phyloP scores from a whole-genome alignment of 495 filamentous ascomycete genomes.

The Hypoxylon trugodes region DNA sequence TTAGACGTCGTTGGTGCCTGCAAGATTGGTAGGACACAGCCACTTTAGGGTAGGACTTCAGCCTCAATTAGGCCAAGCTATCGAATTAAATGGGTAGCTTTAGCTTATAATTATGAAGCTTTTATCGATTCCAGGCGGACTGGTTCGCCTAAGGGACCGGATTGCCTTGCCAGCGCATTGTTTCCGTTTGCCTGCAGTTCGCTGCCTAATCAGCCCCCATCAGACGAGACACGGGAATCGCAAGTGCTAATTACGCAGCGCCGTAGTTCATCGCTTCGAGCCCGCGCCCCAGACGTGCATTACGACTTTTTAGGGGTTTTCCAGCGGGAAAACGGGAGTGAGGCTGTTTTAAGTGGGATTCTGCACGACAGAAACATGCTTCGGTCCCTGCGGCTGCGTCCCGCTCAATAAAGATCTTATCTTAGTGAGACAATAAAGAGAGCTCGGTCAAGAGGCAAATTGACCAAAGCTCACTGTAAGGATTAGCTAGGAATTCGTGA shows the following conservation, averaged over 20 bases:
- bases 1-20: slow-evolving; percentile 32
- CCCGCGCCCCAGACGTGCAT: slow-evolving; percentile 21
- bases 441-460: slow-evolving; percentile 14
- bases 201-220: slow-evolving; percentile 28
- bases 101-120: slow-evolving; percentile 6
- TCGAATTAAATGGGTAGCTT: slow-evolving; percentile 30
- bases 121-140: slow-evolving; percentile 19
- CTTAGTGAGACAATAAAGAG: slow-evolving; percentile 11
- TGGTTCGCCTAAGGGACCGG: slow-evolving; percentile 32
- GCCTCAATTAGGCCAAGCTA: slow-evolving; percentile 25
- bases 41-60: slow-evolving; percentile 35
- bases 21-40: slow-evolving; percentile 39
- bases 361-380: slow-evolving; percentile 18
- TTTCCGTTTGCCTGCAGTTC: slow-evolving; percentile 25
- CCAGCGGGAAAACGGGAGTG: slow-evolving; percentile 29
- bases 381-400: slow-evolving; percentile 5
- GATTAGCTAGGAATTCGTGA: slow-evolving; percentile 7
- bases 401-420: slow-evolving; percentile 37
- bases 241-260: background rate
- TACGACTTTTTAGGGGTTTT: background rate
- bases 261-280: slow-evolving; percentile 19
- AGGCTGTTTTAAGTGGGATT: slow-evolving; percentile 33
- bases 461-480: slow-evolving; percentile 30
- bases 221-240: slow-evolving; percentile 1
- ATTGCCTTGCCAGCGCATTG: slow-evolving; percentile 37